Evolutionary conservation across 108 stramenopile genomes (phyloP).

Genomic region (Tribonema minus): DNA sequence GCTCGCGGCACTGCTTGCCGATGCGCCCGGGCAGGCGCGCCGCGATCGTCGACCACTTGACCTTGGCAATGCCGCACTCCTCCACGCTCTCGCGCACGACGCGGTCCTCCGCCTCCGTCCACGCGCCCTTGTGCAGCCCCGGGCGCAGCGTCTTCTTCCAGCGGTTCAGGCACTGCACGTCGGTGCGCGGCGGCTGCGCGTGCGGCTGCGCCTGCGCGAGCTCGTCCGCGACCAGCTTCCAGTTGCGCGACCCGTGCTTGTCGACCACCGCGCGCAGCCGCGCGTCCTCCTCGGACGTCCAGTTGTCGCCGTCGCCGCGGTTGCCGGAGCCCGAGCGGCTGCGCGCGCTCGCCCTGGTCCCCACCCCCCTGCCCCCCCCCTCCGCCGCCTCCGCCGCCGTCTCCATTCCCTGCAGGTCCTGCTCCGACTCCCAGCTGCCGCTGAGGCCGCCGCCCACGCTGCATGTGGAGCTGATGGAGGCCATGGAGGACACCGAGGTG

Average conservation of each 20-base stretch:
- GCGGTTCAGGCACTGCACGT: constrained; percentile 74
- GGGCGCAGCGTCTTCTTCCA: constrained; percentile 87
- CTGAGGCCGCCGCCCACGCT: too few species aligned
- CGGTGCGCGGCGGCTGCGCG: constrained; percentile 50
- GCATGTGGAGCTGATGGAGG: too few species aligned
- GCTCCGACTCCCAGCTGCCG: too few species aligned
- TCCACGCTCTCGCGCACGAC: constrained; percentile 54
- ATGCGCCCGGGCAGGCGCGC: constrained; percentile 69
- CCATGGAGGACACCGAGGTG: too few species aligned
- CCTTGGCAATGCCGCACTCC: constrained; percentile 37
- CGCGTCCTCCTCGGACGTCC: constrained; percentile 56
- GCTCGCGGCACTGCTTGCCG: constrained; percentile 98
- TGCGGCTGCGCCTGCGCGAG: too few species aligned
- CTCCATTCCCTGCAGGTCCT: too few species aligned
- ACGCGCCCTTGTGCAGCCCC: constrained; percentile 74
- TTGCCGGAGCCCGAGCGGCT: too few species aligned
- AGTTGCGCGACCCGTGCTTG: constrained; percentile 79
- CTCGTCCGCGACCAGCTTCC: constrained; percentile 69
- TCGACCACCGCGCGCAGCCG: constrained; percentile 68
- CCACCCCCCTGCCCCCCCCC: too few species aligned
- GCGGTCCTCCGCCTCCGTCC: constrained; percentile 59
- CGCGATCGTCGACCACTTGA: constrained; percentile 56
- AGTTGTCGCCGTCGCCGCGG: too few species aligned
- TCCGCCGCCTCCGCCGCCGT: too few species aligned
- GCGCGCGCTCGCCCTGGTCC: too few species aligned